These are phyloP conservation scores for Talaromyces sp. DNA, from an alignment of 2,329 filamentous ascomycete genomes.

Conservation along the genomic window DNA sequence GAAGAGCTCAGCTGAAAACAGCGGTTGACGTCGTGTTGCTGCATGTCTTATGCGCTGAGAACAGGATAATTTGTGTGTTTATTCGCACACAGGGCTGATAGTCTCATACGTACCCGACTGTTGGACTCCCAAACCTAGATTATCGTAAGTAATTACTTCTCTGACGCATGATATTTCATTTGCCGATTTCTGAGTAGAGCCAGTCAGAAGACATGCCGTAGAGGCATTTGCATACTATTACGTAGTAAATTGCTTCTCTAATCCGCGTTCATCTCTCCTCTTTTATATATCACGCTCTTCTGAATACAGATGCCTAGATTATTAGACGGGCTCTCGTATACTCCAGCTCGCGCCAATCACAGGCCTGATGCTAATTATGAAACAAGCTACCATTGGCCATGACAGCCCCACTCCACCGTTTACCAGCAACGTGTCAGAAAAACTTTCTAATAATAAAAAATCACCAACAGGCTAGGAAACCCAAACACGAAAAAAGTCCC, in stretches of 20 bases:
- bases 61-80: not conserved
- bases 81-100: not conserved
- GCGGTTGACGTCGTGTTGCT: not conserved
- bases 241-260: not conserved
- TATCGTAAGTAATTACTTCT: not conserved
- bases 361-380: not conserved
- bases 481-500: not conserved
- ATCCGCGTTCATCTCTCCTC: not conserved
- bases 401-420: not conserved
- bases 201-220: not conserved
- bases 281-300: not conserved
- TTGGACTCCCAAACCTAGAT: not conserved
- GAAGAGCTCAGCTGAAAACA: not conserved
- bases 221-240: not conserved
- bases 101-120: not conserved
- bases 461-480: not conserved
- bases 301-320: not conserved
- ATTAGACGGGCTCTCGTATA: not conserved
- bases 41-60: not conserved
- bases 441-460: not conserved
- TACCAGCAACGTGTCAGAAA: not conserved
- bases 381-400: not conserved
- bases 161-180: not conserved
- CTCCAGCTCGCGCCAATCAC: not conserved
- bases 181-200: not conserved